Base-by-base conservation (phyloP, 495 filamentous ascomycete species). In the Podospora appendiculata region DNA sequence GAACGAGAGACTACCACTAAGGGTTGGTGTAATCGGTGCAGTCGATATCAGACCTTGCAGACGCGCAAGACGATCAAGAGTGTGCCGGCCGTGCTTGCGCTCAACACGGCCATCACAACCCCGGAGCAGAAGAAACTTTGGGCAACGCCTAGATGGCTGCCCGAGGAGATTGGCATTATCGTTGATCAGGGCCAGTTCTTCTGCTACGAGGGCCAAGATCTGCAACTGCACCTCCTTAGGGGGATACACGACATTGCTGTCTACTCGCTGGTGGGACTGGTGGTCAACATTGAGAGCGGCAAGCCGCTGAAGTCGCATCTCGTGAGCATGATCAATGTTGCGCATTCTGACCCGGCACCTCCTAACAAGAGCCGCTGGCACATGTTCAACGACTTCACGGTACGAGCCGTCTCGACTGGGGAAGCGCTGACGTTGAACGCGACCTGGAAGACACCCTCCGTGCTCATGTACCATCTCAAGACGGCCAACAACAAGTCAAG, bases 311-410 rank as follows among this genome's bases (percentile, higher is more conserved):
- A 90, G 58, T 81, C 89, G 1, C 93, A 99, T 71, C 78, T 99
- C 38, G 90, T 97, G 14, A 89, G 89, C 9, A 82, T 94, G 54
- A 80, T 95, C 57, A 90, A 97, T 67, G 88, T 95, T 41, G 86
- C 84, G 0, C 80, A 91, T 19, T 89, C 90, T 3, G 75, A 78
- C 17, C 64, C 69, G 1, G 69, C 75, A 6, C 57, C 76, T 6
- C 72, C 81, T 8, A 64, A 63, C 1, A 73, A 81, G 48, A 80
- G 73, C 56, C 81, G 82, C 54, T 99, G 93, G 93, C 88, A 96
- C 61, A 64, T 99, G 5, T 95, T 99, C 69, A 99, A 99, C 50
- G 93, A 99, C 68, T 99, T 99, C 57, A 73, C 94, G 11, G 93
- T 99, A 34, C 80, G 86, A 6, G 80, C 85, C n/a, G 77, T 95